Percentiles rank a stretch among this genome's conserved stretches.
These are phyloP conservation scores for Backusella liffmaniae DNA, from an alignment of 192 early-diverging fungal genomes.

Conservation along the genomic window DNA sequence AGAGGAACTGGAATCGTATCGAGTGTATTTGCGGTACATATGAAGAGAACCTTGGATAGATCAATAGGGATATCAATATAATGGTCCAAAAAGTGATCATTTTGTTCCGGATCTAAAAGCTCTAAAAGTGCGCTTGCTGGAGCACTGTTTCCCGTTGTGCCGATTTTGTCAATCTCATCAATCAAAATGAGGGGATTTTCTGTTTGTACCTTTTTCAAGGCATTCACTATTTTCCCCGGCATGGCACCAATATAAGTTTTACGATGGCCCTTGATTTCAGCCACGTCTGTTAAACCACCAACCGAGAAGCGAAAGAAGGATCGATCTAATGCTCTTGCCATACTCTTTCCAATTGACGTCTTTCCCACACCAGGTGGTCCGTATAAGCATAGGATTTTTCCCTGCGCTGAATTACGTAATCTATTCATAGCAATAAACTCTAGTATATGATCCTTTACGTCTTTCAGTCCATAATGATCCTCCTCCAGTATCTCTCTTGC, in stretches of 20 bases:
- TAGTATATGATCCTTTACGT: constrained; percentile 97
- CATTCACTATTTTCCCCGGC: constrained; percentile 99
- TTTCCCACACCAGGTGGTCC: constrained; percentile 99
- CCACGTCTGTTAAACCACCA: constrained; percentile 96
- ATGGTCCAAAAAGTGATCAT: constrained; percentile 94
- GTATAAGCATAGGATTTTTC: constrained; percentile 96
- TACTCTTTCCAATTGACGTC: constrained; percentile 96
- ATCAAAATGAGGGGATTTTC: constrained; percentile 98
- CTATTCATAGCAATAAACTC: constrained; percentile 99
- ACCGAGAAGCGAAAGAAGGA: constrained; percentile 97
- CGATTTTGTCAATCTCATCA: constrained; percentile 99
- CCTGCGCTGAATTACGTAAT: constrained; percentile 91
- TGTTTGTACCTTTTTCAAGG: constrained; percentile 96
- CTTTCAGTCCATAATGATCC: constrained; percentile 98
- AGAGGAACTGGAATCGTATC: constrained; percentile 97
- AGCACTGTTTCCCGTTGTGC: constrained; percentile 87
- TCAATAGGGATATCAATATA: constrained; percentile 99
- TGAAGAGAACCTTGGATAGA: constrained; percentile 96
- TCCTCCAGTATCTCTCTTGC: constrained; percentile 88
- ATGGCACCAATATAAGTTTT: constrained; percentile 99
- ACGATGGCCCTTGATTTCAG: constrained; percentile 98
- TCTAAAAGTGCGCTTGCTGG: constrained; percentile 94
- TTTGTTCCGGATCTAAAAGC: constrained; percentile 97
- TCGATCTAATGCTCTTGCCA: constrained; percentile 89
- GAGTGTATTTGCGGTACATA: constrained; percentile 97